These are phyloP conservation scores for Cymbidium sinense DNA, from an alignment of 106 monocot species.

Conservation along the genomic window DNA sequence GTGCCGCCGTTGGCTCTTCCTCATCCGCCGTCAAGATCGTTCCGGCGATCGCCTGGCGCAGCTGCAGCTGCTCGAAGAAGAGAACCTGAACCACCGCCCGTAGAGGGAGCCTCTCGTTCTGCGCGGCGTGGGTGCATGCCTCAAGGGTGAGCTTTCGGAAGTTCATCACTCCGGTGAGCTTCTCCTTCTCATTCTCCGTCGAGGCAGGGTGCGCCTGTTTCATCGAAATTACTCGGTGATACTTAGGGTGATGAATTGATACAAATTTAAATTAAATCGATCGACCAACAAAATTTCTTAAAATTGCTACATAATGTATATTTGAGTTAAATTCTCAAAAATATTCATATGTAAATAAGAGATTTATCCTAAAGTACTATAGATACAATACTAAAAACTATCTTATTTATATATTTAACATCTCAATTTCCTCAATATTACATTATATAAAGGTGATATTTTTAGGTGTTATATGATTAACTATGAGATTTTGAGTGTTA, in stretches of 20 bases:
- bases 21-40: conserved; percentile 8
- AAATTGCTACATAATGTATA: too few species aligned
- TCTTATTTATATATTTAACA: too few species aligned
- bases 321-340: too few species aligned
- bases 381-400: too few species aligned
- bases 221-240: not conserved
- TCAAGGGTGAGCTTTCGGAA: conserved; percentile 91
- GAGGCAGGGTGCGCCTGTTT: conserved; percentile 66
- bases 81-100: conserved; percentile 84
- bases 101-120: conserved; percentile 92
- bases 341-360: too few species aligned
- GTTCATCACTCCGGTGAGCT: conserved; percentile 65
- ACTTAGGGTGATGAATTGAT: too few species aligned
- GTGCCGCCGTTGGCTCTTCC: conserved; percentile 17
- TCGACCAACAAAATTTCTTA: too few species aligned
- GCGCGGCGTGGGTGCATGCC: conserved; percentile 97
- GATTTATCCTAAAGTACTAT: too few species aligned
- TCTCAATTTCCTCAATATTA: too few species aligned
- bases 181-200: conserved; percentile 67
- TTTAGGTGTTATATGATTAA: too few species aligned
- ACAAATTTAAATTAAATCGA: too few species aligned
- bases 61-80: conserved; percentile 99
- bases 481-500: not conserved
- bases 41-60: conserved; percentile 78
- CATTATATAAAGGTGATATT: too few species aligned